Conservation (phyloP, 345 rosid species). For the Melaleuca quinquenervia region DNA sequence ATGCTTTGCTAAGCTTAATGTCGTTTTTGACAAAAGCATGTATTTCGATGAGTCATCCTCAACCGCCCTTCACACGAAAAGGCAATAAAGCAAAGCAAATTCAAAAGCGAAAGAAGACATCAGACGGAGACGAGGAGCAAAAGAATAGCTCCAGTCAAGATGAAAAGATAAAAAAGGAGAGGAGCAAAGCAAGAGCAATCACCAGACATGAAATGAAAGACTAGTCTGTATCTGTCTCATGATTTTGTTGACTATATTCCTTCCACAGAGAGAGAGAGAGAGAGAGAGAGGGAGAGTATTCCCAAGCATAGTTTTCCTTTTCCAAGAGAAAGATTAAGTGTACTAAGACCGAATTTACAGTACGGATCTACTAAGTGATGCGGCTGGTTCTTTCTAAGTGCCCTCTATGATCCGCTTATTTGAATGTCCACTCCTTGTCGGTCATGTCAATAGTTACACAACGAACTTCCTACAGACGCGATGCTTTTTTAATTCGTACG, state of each 20-base stretch:
- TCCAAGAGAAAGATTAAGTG: background rate
- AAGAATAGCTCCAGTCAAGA: background rate
- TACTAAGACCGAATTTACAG: background rate
- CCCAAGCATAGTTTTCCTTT: background rate
- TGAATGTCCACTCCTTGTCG: background rate
- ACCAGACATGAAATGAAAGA: slow-evolving; percentile 41
- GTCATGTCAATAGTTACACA: background rate
- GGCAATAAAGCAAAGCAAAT: background rate
- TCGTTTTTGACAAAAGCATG: background rate
- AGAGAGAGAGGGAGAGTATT: background rate
- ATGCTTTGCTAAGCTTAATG: background rate
- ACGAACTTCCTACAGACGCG: background rate
- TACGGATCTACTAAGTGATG: background rate
- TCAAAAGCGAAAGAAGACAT: background rate
- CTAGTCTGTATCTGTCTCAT: slow-evolving; percentile 35
- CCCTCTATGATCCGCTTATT: background rate
- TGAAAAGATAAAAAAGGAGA: background rate
- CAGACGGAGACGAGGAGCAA: background rate
- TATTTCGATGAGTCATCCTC: background rate
- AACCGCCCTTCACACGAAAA: background rate
- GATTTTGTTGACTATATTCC: slow-evolving; percentile 31
- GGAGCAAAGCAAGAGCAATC: background rate
- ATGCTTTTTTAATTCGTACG: background rate
- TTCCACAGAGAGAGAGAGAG: background rate
- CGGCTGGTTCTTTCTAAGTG: background rate